Base-by-base conservation (phyloP, 176 grass and related monocot genomes). In the Oryza longistaminata region DNA sequence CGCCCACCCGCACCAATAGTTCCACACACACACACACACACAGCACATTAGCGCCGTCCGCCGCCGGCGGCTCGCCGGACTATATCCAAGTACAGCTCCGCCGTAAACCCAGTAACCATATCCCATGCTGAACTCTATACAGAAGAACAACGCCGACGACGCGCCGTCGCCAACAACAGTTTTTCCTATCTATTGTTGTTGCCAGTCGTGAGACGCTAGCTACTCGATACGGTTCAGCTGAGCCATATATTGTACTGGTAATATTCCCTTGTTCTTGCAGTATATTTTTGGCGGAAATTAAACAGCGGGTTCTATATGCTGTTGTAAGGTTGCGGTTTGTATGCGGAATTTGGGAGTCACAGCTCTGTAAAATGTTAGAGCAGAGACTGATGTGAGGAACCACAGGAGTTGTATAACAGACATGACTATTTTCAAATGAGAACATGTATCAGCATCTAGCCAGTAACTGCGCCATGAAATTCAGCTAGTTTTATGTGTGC, bases 131-230 rank as follows among this genome's bases (percentile, higher is more conserved):
- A 49, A 88, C 35, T 37, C 9, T 48, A 68, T 21, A 68, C 26
- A 55, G 9, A 24, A 64, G 15, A 8, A 44, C 5, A 13, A 10
- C 39, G 60, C n/a, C 78, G 67, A 22, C 19, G 26, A 52, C 22
- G 14, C 68, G 15, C 73, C 48, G 17, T 13, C 34, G 53, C 68
- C 86, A 79, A 75, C 90, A 80, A 86, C 90, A 92, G 79, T 89
- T 92, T 92, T 92, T 92, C 62, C 83, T 29, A 64, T 39, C 11
- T 82, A 69, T 48, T 66, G 82, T 89, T 83, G 87, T 86, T 88
- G 90, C 68, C 68, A 79, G 80, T 61, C 7, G 58, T 43, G 58
- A 86, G 55, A 72, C 21, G 66, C 14, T 66, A 85, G 77, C 42
- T 22, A 14, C 14, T 21, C 46, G 14, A 45, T 50, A 45, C 62